Evolutionary conservation across 441 rosid species (phyloP).

Genomic region (Hura crepitans): DNA sequence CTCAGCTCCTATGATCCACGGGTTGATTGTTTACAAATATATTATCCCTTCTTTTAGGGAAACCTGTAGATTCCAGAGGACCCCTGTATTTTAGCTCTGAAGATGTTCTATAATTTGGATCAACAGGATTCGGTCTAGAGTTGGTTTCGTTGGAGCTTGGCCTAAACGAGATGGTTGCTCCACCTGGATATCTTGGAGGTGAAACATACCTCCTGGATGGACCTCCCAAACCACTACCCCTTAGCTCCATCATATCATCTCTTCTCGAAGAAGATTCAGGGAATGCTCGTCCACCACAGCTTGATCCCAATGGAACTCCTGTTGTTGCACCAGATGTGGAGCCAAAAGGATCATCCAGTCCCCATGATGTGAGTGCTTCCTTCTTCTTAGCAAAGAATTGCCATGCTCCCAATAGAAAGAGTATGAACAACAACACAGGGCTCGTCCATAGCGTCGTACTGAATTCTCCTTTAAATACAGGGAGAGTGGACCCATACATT

Average conservation of each 20-base stretch:
- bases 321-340: slow-evolving; percentile 40
- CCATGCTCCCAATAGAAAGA: slow-evolving; percentile 90
- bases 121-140: slow-evolving; percentile 54
- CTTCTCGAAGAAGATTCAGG: slow-evolving; percentile 58
- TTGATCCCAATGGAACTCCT: slow-evolving; percentile 42
- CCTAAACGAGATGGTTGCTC: slow-evolving; percentile 52
- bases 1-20: slow-evolving; percentile 28
- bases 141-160: slow-evolving; percentile 45
- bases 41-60: slow-evolving; percentile 68
- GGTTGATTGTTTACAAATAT: slow-evolving; percentile 57
- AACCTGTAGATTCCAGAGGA: slow-evolving; percentile 59
- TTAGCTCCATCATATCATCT: slow-evolving; percentile 55
- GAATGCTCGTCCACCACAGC: slow-evolving; percentile 49
- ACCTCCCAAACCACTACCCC: slow-evolving; percentile 47
- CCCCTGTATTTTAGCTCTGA: slow-evolving; percentile 63
- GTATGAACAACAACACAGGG: slow-evolving; percentile 75
- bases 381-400: slow-evolving; percentile 96
- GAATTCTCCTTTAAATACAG: slow-evolving; percentile 55
- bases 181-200: slow-evolving; percentile 61
- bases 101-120: slow-evolving; percentile 57
- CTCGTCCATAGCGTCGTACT: slow-evolving; percentile 79
- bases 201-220: slow-evolving; percentile 56
- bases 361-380: slow-evolving; percentile 85
- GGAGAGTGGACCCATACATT: slow-evolving; percentile 74
- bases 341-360: slow-evolving; percentile 77